These are phyloP conservation scores for Gorgonomyces haynaldii DNA, from an alignment of 192 early-diverging fungal genomes.

Conservation along the genomic window DNA sequence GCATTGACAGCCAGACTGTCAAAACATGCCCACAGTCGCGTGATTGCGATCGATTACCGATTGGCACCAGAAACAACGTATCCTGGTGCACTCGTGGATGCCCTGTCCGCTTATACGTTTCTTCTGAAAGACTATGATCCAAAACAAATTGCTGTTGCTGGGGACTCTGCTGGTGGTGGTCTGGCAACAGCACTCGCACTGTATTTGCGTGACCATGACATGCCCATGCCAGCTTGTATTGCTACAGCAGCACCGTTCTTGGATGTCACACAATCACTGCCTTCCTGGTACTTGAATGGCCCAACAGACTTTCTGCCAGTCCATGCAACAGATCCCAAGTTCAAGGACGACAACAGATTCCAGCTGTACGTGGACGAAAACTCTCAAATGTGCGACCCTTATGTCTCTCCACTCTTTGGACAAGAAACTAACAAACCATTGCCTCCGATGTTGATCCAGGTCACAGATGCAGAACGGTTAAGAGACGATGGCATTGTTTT, in stretches of 20 bases:
- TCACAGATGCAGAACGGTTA: slow-evolving; percentile 10
- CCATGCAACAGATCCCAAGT: slow-evolving; percentile 14
- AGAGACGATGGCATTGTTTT: slow-evolving; percentile 14
- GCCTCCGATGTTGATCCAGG: slow-evolving; percentile 17
- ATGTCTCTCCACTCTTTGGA: slow-evolving; percentile 12
- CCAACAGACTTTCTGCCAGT: slow-evolving; percentile 9
- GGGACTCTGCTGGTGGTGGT: slow-evolving; percentile 20
- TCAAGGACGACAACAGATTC: slow-evolving; percentile 1
- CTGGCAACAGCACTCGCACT: slow-evolving; percentile 16
- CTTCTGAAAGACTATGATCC: slow-evolving; percentile 10
- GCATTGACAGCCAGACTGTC: slow-evolving; percentile 12
- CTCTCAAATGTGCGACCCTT: slow-evolving; percentile 8
- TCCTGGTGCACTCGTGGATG: slow-evolving; percentile 12
- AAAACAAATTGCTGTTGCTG: slow-evolving; percentile 13
- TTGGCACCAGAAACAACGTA: slow-evolving; percentile 13
- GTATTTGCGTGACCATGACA: slow-evolving; percentile 35
- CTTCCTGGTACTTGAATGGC: slow-evolving; percentile 16
- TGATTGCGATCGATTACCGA: slow-evolving; percentile 26
- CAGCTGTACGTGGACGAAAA: slow-evolving; percentile 12
- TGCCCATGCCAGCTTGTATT: slow-evolving; percentile 33
- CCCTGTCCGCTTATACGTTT: slow-evolving; percentile 13
- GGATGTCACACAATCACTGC: slow-evolving; percentile 16
- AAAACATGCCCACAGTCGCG: slow-evolving; percentile 13
- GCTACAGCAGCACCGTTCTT: slow-evolving; percentile 44
- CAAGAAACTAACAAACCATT: slow-evolving; percentile 7